Evolutionary conservation across 1,139 yeast genomes (phyloP).

Genomic region (Suhomyces coccinellae): DNA sequence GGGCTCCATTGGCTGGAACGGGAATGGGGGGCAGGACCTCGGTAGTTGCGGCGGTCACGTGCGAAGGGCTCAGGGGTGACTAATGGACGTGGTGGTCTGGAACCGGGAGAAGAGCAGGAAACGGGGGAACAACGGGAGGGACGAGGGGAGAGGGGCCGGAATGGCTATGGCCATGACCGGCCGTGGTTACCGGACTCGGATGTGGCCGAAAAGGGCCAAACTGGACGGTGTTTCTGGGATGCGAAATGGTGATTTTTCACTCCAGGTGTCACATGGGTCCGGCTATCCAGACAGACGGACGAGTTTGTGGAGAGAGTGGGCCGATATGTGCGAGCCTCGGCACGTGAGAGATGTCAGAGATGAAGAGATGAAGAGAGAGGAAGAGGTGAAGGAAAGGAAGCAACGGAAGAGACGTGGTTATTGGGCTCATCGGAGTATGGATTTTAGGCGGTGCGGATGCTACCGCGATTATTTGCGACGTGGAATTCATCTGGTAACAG

Average conservation of each 20-base stretch:
- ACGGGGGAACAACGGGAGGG: not conserved
- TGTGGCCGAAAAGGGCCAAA: not conserved
- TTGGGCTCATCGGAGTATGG: too few relatives aligned
- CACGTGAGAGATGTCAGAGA: conserved; percentile 1
- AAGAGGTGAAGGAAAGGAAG: not conserved
- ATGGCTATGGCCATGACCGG: too few relatives aligned
- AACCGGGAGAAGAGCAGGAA: not conserved
- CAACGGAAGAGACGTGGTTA: too few relatives aligned
- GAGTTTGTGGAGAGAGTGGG: not conserved
- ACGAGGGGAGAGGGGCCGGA: too few relatives aligned
- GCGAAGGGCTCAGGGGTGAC: not conserved
- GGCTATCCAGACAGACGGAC: not conserved
- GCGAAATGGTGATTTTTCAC: not conserved
- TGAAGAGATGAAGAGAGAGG: not conserved
- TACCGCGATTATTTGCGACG: too few relatives aligned
- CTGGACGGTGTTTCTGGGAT: not conserved
- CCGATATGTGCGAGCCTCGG: conserved; percentile 2
- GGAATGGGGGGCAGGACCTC: conserved; percentile 10
- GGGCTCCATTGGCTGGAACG: conserved; percentile 9
- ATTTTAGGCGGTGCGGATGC: too few relatives aligned
- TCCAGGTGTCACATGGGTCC: not conserved
- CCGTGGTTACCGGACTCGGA: too few relatives aligned
- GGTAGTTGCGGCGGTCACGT: conserved; percentile 3
- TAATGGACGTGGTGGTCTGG: not conserved
- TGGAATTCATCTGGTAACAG: too few relatives aligned